phyloP scores from a whole-genome alignment of 140 eudicot species.

The Flaveria floridana region DNA sequence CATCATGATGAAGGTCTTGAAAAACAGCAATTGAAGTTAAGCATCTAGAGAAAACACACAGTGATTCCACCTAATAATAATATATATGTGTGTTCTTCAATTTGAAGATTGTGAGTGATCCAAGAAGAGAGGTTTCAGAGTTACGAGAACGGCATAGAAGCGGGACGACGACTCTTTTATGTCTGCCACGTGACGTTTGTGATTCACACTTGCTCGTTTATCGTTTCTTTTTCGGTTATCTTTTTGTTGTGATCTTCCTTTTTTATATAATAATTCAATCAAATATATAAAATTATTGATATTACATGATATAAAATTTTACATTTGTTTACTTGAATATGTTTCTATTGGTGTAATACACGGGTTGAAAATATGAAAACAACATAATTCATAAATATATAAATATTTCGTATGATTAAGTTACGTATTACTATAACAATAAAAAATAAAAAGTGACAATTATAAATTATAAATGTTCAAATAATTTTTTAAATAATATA shows the following conservation, averaged over 20 bases:
- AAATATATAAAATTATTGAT: too few species aligned
- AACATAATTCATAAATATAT: too few species aligned
- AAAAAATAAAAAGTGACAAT: too few species aligned
- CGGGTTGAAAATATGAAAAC: too few species aligned
- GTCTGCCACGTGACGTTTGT: conserved; percentile 42
- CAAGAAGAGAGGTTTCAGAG: conserved; percentile 33
- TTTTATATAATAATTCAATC: background rate
- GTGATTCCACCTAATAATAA: too few species aligned
- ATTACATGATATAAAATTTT: too few species aligned
- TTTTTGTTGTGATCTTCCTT: background rate
- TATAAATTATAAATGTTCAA: too few species aligned
- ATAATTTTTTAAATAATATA: too few species aligned
- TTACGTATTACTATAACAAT: too few species aligned
- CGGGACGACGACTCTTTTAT: conserved; percentile 26
- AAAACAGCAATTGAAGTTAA: conserved; percentile 4
- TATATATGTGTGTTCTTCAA: background rate
- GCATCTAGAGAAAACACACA: conserved; percentile 18
- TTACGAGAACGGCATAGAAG: conserved; percentile 37
- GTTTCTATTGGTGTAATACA: too few species aligned
- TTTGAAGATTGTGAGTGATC: conserved; percentile 29
- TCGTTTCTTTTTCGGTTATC: background rate
- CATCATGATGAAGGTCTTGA: background rate
- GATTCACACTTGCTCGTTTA: conserved; percentile 12
- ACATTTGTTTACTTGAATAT: too few species aligned
- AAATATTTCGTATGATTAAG: too few species aligned